phyloP scores from a whole-genome alignment of 768 basidiomycete species.

The Boletus sp. region DNA sequence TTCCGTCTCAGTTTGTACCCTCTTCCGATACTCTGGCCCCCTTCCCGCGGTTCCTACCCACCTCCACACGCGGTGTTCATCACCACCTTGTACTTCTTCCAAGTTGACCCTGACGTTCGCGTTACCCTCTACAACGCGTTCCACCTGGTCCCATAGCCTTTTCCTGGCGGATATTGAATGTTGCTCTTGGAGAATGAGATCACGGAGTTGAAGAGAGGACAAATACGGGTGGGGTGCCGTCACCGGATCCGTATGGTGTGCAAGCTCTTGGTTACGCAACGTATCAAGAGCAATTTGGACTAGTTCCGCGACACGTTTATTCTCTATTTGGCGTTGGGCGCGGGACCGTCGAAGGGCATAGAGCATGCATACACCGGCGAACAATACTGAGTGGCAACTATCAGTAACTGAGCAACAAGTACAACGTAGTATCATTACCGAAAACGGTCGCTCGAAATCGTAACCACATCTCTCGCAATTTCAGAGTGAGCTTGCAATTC shows the following conservation, averaged over 20 bases:
- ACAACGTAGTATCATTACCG: conserved; percentile 40
- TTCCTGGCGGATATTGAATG: conserved; percentile 65
- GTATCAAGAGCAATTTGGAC: conserved; percentile 79
- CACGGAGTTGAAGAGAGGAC: conserved; percentile 83
- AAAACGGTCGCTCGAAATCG: conserved; percentile 63
- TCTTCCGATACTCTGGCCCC: conserved; percentile 34
- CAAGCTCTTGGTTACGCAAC: conserved; percentile 77
- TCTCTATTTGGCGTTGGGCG: conserved; percentile 53
- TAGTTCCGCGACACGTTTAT: conserved; percentile 62
- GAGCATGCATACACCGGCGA: conserved; percentile 12
- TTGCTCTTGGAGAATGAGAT: conserved; percentile 78
- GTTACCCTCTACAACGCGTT: conserved; percentile 84
- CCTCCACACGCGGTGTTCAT: conserved; percentile 87
- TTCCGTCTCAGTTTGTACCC: conserved; percentile 27
- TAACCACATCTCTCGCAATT: conserved; percentile 61
- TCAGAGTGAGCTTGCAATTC: conserved; percentile 64
- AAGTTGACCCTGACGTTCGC: conserved; percentile 83
- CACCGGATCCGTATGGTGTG: conserved; percentile 79
- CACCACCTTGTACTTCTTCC: conserved; percentile 80
- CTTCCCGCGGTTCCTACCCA: conserved; percentile 68
- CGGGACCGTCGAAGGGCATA: conserved; percentile 32
- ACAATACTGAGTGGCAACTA: conserved; percentile 27
- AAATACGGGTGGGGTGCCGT: conserved; percentile 71
- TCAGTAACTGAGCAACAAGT: conserved; percentile 14
- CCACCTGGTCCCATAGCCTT: conserved; percentile 79